phyloP scores from a whole-genome alignment of 2,329 filamentous ascomycete species.

The Fusarium veterinarium region DNA sequence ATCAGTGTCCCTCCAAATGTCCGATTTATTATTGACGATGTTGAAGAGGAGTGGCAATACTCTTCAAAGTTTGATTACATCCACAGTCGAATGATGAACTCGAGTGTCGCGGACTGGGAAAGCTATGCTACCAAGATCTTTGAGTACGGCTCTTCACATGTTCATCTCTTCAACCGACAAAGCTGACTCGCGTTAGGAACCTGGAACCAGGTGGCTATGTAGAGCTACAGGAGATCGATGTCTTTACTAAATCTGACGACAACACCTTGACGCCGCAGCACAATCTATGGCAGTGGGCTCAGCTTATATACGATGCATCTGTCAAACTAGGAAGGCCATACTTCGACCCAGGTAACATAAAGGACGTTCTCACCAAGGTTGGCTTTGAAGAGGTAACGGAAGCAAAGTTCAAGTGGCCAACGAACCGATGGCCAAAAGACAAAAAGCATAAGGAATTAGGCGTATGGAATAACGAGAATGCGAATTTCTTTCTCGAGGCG shows the following conservation, averaged over 20 bases:
- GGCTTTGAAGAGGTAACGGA: constrained; percentile 13
- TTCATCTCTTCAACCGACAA: fast-evolving
- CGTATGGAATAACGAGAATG: constrained; percentile 21
- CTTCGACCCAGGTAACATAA: neutral
- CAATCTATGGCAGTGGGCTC: neutral
- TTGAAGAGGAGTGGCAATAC: constrained; percentile 21
- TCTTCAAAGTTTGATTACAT: constrained; percentile 16
- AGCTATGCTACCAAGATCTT: constrained; percentile 8
- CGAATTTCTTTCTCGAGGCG: neutral
- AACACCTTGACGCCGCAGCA: neutral
- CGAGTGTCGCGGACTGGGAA: constrained; percentile 8
- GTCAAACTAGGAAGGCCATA: constrained; percentile 11
- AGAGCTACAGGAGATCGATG: constrained; percentile 13
- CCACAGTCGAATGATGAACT: constrained; percentile 20
- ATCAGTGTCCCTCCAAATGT: constrained; percentile 6
- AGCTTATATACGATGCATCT: constrained; percentile 13
- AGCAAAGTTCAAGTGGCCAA: constrained; percentile 19
- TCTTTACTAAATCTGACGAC: constrained; percentile 7
- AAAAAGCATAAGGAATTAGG: constrained; percentile 26
- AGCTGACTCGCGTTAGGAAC: neutral
- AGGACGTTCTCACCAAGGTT: neutral
- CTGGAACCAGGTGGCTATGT: constrained; percentile 17
- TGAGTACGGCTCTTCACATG: neutral
- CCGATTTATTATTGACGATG: constrained; percentile 7
- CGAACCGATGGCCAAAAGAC: constrained; percentile 23